Percentiles rank a stretch among this genome's conserved stretches.
phyloP scores from a whole-genome alignment of 352 stramenopile species.

The Phytophthora rubi region DNA sequence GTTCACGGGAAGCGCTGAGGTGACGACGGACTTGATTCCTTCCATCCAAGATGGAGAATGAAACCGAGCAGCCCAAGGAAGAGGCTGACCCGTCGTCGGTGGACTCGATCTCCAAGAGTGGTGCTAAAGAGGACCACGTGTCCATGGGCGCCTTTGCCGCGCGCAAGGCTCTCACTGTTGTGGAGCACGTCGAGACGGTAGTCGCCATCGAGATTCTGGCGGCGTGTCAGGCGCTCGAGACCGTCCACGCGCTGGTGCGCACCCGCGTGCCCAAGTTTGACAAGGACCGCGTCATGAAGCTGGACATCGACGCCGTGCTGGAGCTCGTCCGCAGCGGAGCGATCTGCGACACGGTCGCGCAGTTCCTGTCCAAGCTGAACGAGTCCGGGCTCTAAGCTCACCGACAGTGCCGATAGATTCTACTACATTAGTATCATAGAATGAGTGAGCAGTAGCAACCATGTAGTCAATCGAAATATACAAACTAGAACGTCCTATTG shows the following conservation, averaged over 20 bases:
- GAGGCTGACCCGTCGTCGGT: too few species aligned
- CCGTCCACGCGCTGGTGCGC: slow-evolving; percentile 81
- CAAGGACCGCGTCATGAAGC: slow-evolving; percentile 88
- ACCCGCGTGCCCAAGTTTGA: slow-evolving; percentile 65
- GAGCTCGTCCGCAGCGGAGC: slow-evolving; percentile 77
- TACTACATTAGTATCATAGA: background rate
- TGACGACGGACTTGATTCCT: slow-evolving; percentile 66
- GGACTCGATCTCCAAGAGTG: too few species aligned
- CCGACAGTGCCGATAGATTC: background rate
- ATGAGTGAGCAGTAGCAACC: background rate
- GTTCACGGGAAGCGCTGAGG: slow-evolving; percentile 73
- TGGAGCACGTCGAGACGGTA: slow-evolving; percentile 89
- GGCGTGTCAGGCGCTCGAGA: slow-evolving; percentile 86
- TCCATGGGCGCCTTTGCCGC: slow-evolving; percentile 34
- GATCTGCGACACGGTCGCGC: slow-evolving; percentile 66
- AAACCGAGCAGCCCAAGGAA: slow-evolving; percentile 48
- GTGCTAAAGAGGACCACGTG: too few species aligned
- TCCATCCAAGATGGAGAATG: slow-evolving; percentile 16
- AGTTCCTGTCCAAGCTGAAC: slow-evolving; percentile 64
- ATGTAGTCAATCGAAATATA: background rate
- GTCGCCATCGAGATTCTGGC: slow-evolving; percentile 89
- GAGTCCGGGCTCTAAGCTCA: slow-evolving; percentile 42
- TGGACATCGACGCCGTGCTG: slow-evolving; percentile 87
- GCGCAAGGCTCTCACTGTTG: slow-evolving; percentile 85
- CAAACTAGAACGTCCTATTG: background rate